A percentile compares a stretch with the other conserved stretches of the same genome.
phyloP scores from a whole-genome alignment of 2,329 filamentous ascomycete species.

The Niveomyces coronatus region DNA sequence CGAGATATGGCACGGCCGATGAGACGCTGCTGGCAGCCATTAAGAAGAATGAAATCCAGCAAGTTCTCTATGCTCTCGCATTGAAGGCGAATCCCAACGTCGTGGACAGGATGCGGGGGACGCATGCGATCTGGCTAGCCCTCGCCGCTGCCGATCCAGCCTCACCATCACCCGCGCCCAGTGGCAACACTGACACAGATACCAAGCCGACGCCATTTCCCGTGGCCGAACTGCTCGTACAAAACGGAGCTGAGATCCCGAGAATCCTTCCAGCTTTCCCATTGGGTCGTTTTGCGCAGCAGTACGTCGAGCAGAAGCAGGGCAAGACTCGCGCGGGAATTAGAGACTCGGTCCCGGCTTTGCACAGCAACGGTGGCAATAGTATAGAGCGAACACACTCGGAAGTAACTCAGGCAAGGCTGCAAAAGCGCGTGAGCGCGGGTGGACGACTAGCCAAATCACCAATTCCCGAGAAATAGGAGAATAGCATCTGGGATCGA shows the following conservation, averaged over 20 bases:
- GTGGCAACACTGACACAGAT: conserved; percentile 32
- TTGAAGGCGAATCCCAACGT: conserved; percentile 80
- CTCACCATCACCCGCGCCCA: conserved; percentile 47
- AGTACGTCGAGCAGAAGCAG: conserved; percentile 75
- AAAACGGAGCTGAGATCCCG: conserved; percentile 89
- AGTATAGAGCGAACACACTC: conserved; percentile 41
- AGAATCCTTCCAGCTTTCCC: conserved; percentile 67
- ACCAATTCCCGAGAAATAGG: conserved; percentile 52
- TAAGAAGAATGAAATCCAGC: conserved; percentile 92
- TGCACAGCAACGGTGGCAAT: conserved; percentile 40
- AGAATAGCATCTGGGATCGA: conserved; percentile 30
- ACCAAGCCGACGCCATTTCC: conserved; percentile 63
- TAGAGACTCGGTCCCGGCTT: conserved; percentile 49
- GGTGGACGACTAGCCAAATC: conserved; percentile 61
- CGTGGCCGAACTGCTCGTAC: conserved; percentile 79
- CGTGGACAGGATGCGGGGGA: conserved; percentile 74
- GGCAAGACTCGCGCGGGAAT: conserved; percentile 35
- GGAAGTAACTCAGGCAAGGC: conserved; percentile 51
- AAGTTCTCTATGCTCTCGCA: conserved; percentile 83
- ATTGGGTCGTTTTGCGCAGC: conserved; percentile 65
- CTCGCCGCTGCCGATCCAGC: conserved; percentile 89
- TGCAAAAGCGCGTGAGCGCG: conserved; percentile 72
- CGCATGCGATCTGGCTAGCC: conserved; percentile 82
- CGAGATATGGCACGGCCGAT: conserved; percentile 67
- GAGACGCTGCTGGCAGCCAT: conserved; percentile 86